Conservation (phyloP, 2,329 filamentous ascomycete genomes). For the Metarhizium album region DNA sequence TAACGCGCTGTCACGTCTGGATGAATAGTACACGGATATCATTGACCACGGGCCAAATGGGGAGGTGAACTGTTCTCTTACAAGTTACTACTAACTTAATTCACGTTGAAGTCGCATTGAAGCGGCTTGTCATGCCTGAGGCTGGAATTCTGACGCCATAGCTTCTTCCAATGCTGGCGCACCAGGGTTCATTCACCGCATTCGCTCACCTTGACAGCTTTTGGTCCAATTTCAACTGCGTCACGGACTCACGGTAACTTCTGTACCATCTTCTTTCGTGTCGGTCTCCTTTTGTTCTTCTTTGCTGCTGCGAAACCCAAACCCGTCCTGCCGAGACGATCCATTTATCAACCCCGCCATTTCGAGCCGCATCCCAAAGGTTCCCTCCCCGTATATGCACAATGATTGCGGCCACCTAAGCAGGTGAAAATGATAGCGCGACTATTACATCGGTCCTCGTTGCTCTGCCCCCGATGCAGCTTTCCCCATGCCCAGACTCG, state of each 20-base stretch:
- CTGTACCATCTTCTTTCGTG: background rate
- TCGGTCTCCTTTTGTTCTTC: background rate
- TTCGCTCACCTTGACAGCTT: background rate
- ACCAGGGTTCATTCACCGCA: background rate
- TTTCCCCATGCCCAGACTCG: constrained; percentile 15
- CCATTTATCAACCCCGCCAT: background rate
- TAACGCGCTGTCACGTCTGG: no score
- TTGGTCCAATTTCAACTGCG: background rate
- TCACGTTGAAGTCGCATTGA: no score
- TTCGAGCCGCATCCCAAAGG: background rate
- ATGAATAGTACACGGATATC: no score
- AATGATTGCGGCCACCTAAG: background rate
- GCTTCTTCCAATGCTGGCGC: constrained; percentile 3
- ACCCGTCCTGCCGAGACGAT: background rate
- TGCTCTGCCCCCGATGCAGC: constrained; percentile 21
- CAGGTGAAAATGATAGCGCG: constrained; percentile 24
- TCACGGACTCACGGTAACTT: background rate
- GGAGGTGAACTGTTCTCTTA: no score
- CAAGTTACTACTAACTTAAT: no score
- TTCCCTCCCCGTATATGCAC: background rate
- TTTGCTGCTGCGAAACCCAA: background rate
- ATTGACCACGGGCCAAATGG: no score
- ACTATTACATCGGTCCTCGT: constrained; percentile 21
- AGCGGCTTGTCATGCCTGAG: constrained; percentile 1
- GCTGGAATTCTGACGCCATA: constrained; percentile 7